Evolutionary conservation across 2,329 filamentous ascomycete genomes (phyloP).

Genomic region (Claviceps spartinae): DNA sequence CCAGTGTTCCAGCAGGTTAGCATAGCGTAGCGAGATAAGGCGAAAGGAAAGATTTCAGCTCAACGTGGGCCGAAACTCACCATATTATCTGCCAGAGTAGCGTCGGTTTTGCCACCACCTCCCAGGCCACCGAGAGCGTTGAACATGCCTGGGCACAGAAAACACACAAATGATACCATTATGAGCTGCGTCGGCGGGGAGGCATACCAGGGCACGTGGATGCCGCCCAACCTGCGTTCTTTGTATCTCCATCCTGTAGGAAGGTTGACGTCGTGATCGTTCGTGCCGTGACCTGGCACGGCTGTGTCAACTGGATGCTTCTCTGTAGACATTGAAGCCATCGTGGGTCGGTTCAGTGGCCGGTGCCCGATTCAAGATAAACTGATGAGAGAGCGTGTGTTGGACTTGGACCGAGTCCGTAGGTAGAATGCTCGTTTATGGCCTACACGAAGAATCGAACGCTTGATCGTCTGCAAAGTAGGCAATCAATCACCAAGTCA

Average conservation of each 20-base stretch:
- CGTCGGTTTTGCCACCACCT: slow-evolving; percentile 39
- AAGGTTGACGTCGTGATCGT: slow-evolving; percentile 11
- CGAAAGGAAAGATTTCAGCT: not conserved
- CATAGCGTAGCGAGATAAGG: no score
- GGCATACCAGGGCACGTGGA: slow-evolving; percentile 50
- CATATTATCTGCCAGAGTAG: slow-evolving; percentile 27
- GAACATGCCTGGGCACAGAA: slow-evolving; percentile 61
- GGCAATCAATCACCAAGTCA: not conserved
- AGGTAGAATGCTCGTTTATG: not conserved
- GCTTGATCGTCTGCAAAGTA: not conserved
- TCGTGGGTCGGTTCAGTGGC: not conserved
- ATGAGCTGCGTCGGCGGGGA: slow-evolving; percentile 58
- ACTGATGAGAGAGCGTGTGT: no score
- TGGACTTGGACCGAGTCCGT: no score
- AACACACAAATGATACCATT: slow-evolving; percentile 43
- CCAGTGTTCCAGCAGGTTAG: not conserved
- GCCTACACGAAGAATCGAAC: not conserved
- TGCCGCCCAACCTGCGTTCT: slow-evolving; percentile 30
- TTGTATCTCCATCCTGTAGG: slow-evolving; percentile 50
- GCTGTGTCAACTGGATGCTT: not conserved
- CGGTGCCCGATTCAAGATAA: not conserved
- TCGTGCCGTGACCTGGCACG: not conserved
- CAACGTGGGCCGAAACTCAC: slow-evolving; percentile 7
- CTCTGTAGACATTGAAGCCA: slow-evolving; percentile 1
- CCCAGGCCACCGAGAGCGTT: slow-evolving; percentile 54